A percentile compares a stretch with the other conserved stretches of the same genome.
phyloP scores from a whole-genome alignment of 345 rosid genomes.

The Populus simonii region DNA sequence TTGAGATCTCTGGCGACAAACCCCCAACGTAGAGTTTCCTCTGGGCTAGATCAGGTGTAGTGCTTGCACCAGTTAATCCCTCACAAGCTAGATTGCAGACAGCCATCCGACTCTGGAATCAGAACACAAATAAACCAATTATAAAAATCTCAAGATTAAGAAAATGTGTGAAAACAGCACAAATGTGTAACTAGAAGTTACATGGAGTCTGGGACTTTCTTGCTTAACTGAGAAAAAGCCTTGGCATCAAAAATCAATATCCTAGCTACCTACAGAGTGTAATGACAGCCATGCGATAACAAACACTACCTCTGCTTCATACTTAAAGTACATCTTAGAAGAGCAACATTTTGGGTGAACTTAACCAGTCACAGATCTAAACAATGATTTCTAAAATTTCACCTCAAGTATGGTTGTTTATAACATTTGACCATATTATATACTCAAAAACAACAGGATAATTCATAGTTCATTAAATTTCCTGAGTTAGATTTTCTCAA shows the following conservation, averaged over 20 bases:
- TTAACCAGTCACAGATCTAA: background rate
- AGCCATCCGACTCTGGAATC: slow-evolving; percentile 57
- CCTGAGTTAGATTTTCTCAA: background rate
- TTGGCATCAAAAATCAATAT: background rate
- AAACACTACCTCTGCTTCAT: background rate
- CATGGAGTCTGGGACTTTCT: background rate
- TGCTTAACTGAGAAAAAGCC: background rate
- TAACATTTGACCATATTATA: background rate
- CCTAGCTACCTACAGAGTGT: background rate
- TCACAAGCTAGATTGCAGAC: slow-evolving; percentile 67
- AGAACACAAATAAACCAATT: background rate
- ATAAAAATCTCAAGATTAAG: background rate
- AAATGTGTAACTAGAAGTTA: background rate
- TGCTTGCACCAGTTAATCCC: slow-evolving; percentile 47
- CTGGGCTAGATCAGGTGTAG: slow-evolving; percentile 47
- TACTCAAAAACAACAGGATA: background rate
- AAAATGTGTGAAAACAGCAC: background rate
- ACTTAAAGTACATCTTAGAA: background rate
- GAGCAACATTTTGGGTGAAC: background rate
- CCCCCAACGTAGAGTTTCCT: slow-evolving; percentile 67
- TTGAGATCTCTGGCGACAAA: slow-evolving; percentile 54
- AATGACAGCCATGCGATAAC: background rate
- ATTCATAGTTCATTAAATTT: too few species aligned
- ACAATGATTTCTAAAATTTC: background rate
- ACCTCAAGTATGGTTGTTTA: background rate